phyloP scores from a whole-genome alignment of 148 eudicot species.

The Drosera capensis region DNA sequence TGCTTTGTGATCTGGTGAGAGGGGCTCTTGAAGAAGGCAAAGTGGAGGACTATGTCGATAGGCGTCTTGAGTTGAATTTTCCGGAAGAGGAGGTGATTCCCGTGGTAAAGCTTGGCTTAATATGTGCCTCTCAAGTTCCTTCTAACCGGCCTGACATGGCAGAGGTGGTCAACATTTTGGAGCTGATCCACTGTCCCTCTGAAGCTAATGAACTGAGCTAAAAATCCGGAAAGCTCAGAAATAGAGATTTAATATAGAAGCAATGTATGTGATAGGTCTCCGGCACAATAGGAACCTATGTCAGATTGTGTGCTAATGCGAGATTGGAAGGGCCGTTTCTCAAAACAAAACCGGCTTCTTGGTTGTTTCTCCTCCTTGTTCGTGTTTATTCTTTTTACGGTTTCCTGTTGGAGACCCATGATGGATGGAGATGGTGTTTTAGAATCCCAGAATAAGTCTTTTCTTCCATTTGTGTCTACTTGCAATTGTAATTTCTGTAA shows the following conservation, averaged over 20 bases:
- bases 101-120: slow-evolving; percentile 68
- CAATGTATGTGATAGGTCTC: slow-evolving; percentile 16
- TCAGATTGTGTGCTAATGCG: background rate
- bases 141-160: slow-evolving; percentile 89
- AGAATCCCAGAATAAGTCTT: too few relatives aligned
- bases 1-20: slow-evolving; percentile 80
- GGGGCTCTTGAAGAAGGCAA: slow-evolving; percentile 77
- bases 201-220: slow-evolving; percentile 36
- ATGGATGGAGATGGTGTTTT: background rate
- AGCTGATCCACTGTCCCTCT: slow-evolving; percentile 57
- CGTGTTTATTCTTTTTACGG: background rate
- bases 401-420: background rate
- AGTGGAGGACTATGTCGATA: slow-evolving; percentile 58
- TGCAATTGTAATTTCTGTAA: too few relatives aligned
- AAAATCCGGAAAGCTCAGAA: slow-evolving; percentile 5
- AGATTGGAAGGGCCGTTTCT: background rate
- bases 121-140: slow-evolving; percentile 92
- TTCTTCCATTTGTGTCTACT: too few relatives aligned
- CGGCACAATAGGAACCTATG: slow-evolving; percentile 20
- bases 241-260: background rate
- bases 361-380: background rate
- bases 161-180: slow-evolving; percentile 75
- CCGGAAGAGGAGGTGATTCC: slow-evolving; percentile 66
- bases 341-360: background rate
- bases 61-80: slow-evolving; percentile 41